Conservation (phyloP, 495 filamentous ascomycete genomes). For the Talaromyces stipitatus region DNA sequence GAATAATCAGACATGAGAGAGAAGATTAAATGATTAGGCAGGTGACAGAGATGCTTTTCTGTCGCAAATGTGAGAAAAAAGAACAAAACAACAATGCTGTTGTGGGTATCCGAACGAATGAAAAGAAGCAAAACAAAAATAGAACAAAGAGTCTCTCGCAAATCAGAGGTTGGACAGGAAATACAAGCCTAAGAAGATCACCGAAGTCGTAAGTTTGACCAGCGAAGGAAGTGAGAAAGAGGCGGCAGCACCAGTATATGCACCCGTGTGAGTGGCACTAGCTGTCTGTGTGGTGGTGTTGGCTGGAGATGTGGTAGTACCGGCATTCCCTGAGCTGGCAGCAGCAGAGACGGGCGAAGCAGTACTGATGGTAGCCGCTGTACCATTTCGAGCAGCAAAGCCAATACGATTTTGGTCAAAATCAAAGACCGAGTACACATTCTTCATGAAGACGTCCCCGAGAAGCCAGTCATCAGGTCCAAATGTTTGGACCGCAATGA, state of each 20-base stretch:
- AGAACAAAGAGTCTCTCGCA: neutral
- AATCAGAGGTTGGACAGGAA: neutral
- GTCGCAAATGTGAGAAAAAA: neutral
- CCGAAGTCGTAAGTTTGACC: neutral
- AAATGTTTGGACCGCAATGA: constrained; percentile 43
- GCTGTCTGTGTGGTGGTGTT: neutral
- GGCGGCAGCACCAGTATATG: neutral
- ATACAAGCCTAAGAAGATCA: neutral
- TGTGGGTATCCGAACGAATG: constrained; percentile 1
- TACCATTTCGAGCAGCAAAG: constrained; percentile 21
- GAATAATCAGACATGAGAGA: neutral
- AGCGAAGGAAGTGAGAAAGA: neutral
- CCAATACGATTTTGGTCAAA: constrained; percentile 42
- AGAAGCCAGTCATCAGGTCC: constrained; percentile 58
- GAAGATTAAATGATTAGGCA: neutral
- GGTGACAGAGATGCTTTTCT: neutral
- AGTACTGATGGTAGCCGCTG: neutral
- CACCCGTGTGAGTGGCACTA: neutral
- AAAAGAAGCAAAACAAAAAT: neutral
- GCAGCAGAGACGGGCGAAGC: neutral
- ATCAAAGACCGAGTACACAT: constrained; percentile 85
- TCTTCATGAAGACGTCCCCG: constrained; percentile 80
- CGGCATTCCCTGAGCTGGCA: neutral
- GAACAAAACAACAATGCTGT: neutral
- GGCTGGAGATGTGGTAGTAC: neutral